Evolutionary conservation across 2,329 filamentous ascomycete genomes (phyloP).

Genomic region (Tympanopsis confertula): DNA sequence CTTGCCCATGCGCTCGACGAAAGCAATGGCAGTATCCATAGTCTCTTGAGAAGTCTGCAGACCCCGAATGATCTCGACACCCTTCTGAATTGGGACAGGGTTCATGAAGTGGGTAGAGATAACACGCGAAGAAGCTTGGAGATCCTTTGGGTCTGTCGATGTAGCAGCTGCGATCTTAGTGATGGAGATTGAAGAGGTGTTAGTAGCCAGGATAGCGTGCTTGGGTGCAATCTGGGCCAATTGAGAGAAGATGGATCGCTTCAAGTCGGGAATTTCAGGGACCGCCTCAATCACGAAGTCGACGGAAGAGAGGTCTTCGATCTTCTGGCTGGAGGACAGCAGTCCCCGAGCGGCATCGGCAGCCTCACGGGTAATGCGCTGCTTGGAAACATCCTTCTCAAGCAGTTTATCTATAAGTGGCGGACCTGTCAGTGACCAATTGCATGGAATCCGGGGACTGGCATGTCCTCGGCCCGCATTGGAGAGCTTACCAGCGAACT

Average conservation of each 20-base stretch:
- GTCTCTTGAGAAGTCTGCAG: slow-evolving; percentile 81
- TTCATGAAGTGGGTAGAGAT: slow-evolving; percentile 99
- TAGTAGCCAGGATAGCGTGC: slow-evolving; percentile 87
- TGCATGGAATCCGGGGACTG: too few relatives aligned
- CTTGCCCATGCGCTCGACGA: slow-evolving; percentile 90
- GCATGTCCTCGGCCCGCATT: too few relatives aligned
- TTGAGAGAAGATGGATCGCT: slow-evolving; percentile 74
- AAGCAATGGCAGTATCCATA: slow-evolving; percentile 68
- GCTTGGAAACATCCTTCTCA: slow-evolving; percentile 82
- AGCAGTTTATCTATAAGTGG: slow-evolving; percentile 74
- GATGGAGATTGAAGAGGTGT: slow-evolving; percentile 97
- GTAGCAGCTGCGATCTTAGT: slow-evolving; percentile 89
- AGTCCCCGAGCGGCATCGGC: slow-evolving; percentile 63
- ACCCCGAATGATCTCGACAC: slow-evolving; percentile 92
- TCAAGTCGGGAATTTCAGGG: slow-evolving; percentile 79
- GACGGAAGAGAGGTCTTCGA: slow-evolving; percentile 68
- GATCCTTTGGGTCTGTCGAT: slow-evolving; percentile 65
- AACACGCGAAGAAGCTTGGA: slow-evolving; percentile 73
- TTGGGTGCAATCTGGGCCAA: slow-evolving; percentile 71
- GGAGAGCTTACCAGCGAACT: slow-evolving; percentile 61
- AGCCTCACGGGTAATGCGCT: slow-evolving; percentile 70
- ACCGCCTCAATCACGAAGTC: slow-evolving; percentile 98
- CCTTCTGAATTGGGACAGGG: slow-evolving; percentile 90
- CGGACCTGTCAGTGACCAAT: too few relatives aligned
- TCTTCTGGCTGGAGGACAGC: slow-evolving; percentile 57